These are phyloP conservation scores for Casuarina cunninghamiana DNA, from an alignment of 306 rosid species.

Conservation along the genomic window DNA sequence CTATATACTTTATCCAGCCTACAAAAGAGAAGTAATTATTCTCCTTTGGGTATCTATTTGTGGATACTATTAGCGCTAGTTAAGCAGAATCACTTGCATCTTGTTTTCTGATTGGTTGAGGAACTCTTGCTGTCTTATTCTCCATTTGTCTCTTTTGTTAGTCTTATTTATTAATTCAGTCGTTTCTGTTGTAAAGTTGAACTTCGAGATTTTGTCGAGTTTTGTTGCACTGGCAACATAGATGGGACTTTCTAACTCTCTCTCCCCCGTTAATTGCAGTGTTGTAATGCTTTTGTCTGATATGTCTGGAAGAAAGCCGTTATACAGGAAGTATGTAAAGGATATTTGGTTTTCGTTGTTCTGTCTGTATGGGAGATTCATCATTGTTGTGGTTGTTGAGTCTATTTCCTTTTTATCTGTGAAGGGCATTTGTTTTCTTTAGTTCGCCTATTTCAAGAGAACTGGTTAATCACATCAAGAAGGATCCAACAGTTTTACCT, in stretches of 20 bases:
- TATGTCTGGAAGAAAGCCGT: constrained; percentile 87
- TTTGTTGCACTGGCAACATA: constrained; percentile 12
- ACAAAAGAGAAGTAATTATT: constrained; percentile 79
- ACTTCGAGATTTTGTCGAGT: not conserved
- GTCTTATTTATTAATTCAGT: not conserved
- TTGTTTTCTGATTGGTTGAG: not conserved
- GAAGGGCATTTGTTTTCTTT: constrained; percentile 96
- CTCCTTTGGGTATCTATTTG: not conserved
- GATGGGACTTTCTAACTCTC: constrained; percentile 25
- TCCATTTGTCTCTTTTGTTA: not conserved
- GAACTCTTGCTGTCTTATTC: not conserved
- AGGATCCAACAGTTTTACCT: constrained; percentile 64
- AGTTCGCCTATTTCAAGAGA: constrained; percentile 82
- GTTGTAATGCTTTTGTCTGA: constrained; percentile 86
- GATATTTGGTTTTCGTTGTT: constrained; percentile 24
- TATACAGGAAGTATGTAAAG: constrained; percentile 83
- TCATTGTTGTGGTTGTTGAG: constrained; percentile 22
- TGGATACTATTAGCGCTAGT: constrained; percentile 7
- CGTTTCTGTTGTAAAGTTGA: not conserved
- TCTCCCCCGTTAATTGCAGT: constrained; percentile 53
- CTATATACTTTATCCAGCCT: constrained; percentile 95
- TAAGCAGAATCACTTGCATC: not conserved
- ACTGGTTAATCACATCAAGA: constrained; percentile 68
- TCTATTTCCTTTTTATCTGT: constrained; percentile 34
- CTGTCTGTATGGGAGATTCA: constrained; percentile 9